Percentiles rank a stretch among this genome's conserved stretches.
These are phyloP conservation scores for Solanum ahanhuiri DNA, from an alignment of 257 asterid genomes.

Conservation along the genomic window DNA sequence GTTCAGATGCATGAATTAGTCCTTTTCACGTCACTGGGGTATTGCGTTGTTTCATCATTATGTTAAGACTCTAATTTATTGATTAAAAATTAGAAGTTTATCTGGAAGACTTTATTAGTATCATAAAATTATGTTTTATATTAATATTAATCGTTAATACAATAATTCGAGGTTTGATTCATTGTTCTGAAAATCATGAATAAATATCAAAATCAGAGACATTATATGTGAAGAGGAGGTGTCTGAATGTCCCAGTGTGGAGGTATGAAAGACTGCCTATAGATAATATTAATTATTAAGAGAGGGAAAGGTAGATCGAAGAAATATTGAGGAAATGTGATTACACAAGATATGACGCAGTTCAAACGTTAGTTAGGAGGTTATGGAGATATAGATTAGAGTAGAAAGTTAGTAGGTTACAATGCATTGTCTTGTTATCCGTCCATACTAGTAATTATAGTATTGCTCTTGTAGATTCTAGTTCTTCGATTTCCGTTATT, in stretches of 20 bases:
- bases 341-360: neutral
- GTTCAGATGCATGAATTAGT: neutral
- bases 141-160: neutral
- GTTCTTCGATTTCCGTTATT: neutral
- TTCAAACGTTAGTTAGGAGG: neutral
- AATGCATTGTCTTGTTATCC: neutral
- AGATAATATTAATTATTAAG: neutral
- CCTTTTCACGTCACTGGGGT: neutral
- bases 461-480: neutral
- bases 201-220: neutral
- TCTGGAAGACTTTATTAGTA: neutral
- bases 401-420: neutral
- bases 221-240: neutral
- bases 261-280: neutral
- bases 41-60: neutral
- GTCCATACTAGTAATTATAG: neutral
- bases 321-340: neutral
- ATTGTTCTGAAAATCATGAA: neutral
- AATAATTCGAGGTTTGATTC: neutral
- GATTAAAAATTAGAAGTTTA: neutral
- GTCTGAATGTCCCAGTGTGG: fast-evolving
- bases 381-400: neutral
- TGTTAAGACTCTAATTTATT: neutral
- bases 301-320: neutral
- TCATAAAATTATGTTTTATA: neutral